Evolutionary conservation across 1,284 basidiomycete genomes (phyloP).

Genomic region (Apiotrichum siamense): DNA sequence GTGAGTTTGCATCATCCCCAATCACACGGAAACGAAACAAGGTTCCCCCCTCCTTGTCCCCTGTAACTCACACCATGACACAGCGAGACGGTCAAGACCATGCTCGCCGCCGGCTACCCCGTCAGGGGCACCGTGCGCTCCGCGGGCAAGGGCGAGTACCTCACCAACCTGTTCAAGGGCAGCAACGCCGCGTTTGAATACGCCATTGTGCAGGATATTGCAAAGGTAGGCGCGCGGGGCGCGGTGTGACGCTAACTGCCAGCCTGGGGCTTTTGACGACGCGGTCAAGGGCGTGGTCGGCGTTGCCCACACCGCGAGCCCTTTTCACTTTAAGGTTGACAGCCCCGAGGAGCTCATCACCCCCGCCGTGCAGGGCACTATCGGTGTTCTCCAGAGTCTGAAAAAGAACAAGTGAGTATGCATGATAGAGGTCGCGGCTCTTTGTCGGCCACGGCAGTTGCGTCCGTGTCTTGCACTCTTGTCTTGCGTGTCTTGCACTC

Average conservation of each 20-base stretch:
- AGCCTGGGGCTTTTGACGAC: constrained; percentile 64
- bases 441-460: too few species aligned
- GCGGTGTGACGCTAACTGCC: background rate
- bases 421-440: too few species aligned
- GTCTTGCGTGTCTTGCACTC: too few species aligned
- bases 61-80: background rate
- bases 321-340: constrained; percentile 38
- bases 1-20: too few species aligned
- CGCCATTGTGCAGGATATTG: constrained; percentile 57
- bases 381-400: constrained; percentile 55
- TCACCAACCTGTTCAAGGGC: constrained; percentile 51
- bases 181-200: constrained; percentile 50
- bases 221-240: constrained; percentile 40
- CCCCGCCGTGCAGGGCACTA: constrained; percentile 61
- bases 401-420: constrained; percentile 54
- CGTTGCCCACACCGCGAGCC: constrained; percentile 46
- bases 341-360: constrained; percentile 53
- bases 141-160: constrained; percentile 52
- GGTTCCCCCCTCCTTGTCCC: too few species aligned
- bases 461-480: too few species aligned
- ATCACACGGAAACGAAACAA: too few species aligned
- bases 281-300: constrained; percentile 62
- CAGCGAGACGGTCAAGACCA: constrained; percentile 29
- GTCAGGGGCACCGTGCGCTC: constrained; percentile 59
- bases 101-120: constrained; percentile 32